Percentiles rank a stretch among this genome's conserved stretches.
phyloP scores from a whole-genome alignment of 2,329 filamentous ascomycete species.

The Pseudocercospora eumusae region DNA sequence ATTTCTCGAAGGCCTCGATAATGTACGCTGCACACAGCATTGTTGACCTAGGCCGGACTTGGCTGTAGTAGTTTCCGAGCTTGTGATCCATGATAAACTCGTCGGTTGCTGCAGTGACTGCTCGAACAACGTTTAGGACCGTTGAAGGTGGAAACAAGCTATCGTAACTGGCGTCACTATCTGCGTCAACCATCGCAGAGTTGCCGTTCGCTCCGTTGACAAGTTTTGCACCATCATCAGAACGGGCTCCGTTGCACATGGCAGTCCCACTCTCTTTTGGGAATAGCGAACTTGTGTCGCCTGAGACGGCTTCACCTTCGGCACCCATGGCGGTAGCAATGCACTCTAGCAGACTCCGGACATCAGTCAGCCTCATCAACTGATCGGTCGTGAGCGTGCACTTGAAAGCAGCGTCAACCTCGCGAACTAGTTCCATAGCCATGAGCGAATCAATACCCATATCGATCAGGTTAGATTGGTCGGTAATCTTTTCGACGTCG shows the following conservation, averaged over 20 bases:
- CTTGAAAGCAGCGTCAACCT: not conserved
- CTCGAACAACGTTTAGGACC: not conserved
- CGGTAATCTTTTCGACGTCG: not conserved
- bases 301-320: not conserved
- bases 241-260: not conserved
- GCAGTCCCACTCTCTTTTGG: not conserved
- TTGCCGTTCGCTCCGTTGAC: not conserved
- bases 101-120: not conserved
- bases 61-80: constrained; percentile 13
- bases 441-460: constrained; percentile 14
- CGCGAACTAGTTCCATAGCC: constrained; percentile 15
- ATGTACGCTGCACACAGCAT: constrained; percentile 14
- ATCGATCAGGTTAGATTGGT: constrained; percentile 5
- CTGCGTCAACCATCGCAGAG: not conserved
- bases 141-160: not conserved
- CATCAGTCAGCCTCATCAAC: not conserved
- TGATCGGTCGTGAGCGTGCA: not conserved
- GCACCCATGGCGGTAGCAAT: not conserved
- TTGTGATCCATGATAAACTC: constrained; percentile 2
- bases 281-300: not conserved
- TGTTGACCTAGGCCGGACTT: constrained; percentile 15
- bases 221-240: not conserved
- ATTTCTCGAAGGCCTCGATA: constrained; percentile 15
- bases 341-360: not conserved
- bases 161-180: no score